Evolutionary conservation across 2,329 filamentous ascomycete genomes (phyloP), one percentile per base, ranked within the genome.

Genomic region (Diaporthe vaccinii): DNA sequence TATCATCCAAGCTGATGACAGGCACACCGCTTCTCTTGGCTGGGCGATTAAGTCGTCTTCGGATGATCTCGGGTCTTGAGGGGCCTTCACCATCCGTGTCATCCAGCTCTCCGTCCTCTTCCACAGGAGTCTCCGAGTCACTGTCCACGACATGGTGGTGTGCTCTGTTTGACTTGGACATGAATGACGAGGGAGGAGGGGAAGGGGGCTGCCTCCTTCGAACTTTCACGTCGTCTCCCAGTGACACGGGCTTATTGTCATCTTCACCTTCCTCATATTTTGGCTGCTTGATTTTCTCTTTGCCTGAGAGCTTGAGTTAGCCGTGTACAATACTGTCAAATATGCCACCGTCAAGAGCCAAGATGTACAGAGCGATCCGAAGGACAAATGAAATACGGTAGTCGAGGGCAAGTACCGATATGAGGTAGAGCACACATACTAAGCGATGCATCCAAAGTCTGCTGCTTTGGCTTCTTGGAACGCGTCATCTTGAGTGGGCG

Each of bases 401-500:
- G 2, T 10, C 17, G 25, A 25, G 4, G 20, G 22, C n/a, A 6
- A 34, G n/a, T 4, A 17, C 31, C 9, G 20, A 70, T 10, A 4
- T 44, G 28, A n/a, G 58, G 17, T 20, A n/a, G 28, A 12, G 10
- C 15, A 70, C 3, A 75, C 77, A 44, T 74, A 79, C 78, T 73
- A 7, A 79, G 59, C 22, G 77, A 61, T 20, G 65, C 72, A 28
- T 78, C 76, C 51, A 79, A 53, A 17, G 77, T 79, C 61, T 77
- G 77, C 67, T 80, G 78, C 28, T 20, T 77, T 34, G 6, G 75
- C 73, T 75, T 72, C 55, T 58, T 71, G 22, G 70, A 59, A 15
- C 73, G 70, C n/a, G 51, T 74, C 61, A 69, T 71, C 44, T 74
- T 77, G 57, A 49, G 31, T 3, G 73, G 57, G 14, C 28, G 28